Percentiles rank a stretch among this genome's conserved stretches.
phyloP scores from a whole-genome alignment of 2,329 filamentous ascomycete genomes.

The Phialemoniopsis sp. region DNA sequence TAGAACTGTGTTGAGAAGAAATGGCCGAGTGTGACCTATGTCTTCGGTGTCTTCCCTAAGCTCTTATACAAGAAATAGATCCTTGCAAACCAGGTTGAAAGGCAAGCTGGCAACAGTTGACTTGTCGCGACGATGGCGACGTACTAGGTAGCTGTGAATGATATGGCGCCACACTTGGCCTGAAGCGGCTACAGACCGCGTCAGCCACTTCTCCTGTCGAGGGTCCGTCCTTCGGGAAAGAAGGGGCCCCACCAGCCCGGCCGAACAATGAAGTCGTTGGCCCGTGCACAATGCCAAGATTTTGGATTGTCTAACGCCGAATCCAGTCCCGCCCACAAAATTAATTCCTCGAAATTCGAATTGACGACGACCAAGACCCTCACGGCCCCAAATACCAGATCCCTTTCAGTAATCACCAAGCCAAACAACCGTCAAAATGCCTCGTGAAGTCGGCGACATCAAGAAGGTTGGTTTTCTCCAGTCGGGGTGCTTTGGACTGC shows the following conservation, averaged over 20 bases:
- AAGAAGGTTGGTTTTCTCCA: conserved; percentile 59
- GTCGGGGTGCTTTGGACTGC: neutral
- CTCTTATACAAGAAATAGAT: conserved; percentile 10
- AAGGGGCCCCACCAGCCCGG: too few species aligned
- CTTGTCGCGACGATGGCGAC: too few species aligned
- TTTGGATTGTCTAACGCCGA: neutral
- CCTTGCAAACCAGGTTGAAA: too few species aligned
- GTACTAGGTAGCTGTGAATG: neutral
- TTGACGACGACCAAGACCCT: conserved; percentile 3
- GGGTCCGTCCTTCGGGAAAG: too few species aligned
- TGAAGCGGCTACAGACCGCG: neutral
- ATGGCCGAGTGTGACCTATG: too few species aligned
- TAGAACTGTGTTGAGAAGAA: too few species aligned
- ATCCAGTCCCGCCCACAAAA: conserved; percentile 2
- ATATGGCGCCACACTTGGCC: conserved; percentile 1
- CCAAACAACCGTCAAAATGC: conserved; percentile 73
- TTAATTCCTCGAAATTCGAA: neutral
- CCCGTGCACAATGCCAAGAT: too few species aligned
- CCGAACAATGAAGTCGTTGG: too few species aligned
- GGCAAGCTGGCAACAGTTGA: too few species aligned
- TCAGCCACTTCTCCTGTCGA: conserved; percentile 1
- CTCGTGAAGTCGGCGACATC: conserved; percentile 96
- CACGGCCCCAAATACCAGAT: conserved; percentile 15
- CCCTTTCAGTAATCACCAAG: conserved; percentile 11
- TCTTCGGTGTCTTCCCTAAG: too few species aligned